These are phyloP conservation scores for Trichoderma atroviride DNA, from an alignment of 2,329 filamentous ascomycete genomes.

Conservation along the genomic window DNA sequence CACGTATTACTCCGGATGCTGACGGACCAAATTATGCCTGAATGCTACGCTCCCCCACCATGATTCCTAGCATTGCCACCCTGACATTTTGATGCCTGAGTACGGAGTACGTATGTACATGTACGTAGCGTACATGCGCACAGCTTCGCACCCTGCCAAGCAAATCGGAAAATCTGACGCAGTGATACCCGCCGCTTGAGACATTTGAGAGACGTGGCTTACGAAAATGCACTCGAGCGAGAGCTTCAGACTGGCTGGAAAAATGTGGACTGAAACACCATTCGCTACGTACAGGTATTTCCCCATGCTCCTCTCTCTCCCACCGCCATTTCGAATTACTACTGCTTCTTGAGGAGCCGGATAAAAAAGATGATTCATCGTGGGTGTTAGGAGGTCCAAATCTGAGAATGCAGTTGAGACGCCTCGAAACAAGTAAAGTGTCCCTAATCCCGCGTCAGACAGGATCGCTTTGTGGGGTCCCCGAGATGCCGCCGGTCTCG, in stretches of 20 bases:
- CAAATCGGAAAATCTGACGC: neutral
- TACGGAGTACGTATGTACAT: neutral
- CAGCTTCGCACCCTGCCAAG: neutral
- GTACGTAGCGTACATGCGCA: neutral
- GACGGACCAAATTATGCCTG: neutral
- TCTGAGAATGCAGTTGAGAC: neutral
- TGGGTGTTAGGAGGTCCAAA: neutral
- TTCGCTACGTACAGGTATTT: neutral
- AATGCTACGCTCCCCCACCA: neutral
- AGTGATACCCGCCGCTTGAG: neutral
- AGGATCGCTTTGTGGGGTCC: neutral
- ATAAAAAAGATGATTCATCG: neutral
- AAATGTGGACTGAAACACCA: neutral
- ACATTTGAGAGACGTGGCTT: constrained; percentile 1
- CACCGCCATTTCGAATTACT: neutral
- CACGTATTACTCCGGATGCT: neutral
- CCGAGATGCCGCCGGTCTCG: neutral
- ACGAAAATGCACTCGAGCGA: neutral
- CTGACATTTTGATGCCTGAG: neutral
- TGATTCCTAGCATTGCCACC: neutral
- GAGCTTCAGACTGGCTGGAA: neutral
- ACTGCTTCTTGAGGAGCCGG: neutral
- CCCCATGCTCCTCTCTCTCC: neutral
- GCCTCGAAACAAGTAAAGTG: neutral
- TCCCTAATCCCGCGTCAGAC: neutral